Evolutionary conservation across 2,329 filamentous ascomycete genomes (phyloP).

Genomic region (Alternaria brassicicola): DNA sequence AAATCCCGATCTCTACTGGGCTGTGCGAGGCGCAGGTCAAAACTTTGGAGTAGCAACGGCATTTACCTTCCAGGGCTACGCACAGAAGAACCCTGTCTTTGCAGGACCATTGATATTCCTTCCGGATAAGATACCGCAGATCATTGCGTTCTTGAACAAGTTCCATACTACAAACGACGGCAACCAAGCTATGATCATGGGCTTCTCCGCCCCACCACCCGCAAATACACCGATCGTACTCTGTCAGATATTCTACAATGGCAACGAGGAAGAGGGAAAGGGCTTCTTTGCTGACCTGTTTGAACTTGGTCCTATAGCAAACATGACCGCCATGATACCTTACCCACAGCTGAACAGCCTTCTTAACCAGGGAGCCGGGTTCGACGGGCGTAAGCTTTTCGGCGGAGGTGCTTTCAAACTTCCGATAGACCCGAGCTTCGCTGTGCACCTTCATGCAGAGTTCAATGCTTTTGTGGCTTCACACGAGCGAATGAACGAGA

Average conservation of each 20-base stretch:
- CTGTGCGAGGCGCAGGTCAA: conserved; percentile 47
- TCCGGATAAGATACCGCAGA: conserved; percentile 33
- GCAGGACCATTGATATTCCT: conserved; percentile 48
- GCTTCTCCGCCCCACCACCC: conserved; percentile 39
- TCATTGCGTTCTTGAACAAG: conserved; percentile 39
- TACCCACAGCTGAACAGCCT: conserved; percentile 44
- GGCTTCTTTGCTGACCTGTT: conserved; percentile 37
- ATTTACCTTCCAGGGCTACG: conserved; percentile 50
- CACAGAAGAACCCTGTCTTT: conserved; percentile 41
- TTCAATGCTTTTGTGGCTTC: conserved; percentile 35
- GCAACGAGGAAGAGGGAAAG: conserved; percentile 36
- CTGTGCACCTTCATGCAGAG: conserved; percentile 32
- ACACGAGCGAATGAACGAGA: conserved; percentile 33
- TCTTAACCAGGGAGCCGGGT: conserved; percentile 35
- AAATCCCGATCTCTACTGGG: conserved; percentile 48
- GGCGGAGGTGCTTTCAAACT: conserved; percentile 46
- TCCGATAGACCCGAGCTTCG: conserved; percentile 36
- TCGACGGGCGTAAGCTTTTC: conserved; percentile 49
- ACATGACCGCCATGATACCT: conserved; percentile 36
- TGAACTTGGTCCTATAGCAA: conserved; percentile 30
- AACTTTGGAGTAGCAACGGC: conserved; percentile 50
- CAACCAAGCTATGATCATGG: conserved; percentile 35
- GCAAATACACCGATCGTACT: conserved; percentile 38
- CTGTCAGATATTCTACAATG: conserved; percentile 46
- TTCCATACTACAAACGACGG: conserved; percentile 39